Evolutionary conservation across 805 yeast species (phyloP).

Genomic region (Yarrowia sp.): DNA sequence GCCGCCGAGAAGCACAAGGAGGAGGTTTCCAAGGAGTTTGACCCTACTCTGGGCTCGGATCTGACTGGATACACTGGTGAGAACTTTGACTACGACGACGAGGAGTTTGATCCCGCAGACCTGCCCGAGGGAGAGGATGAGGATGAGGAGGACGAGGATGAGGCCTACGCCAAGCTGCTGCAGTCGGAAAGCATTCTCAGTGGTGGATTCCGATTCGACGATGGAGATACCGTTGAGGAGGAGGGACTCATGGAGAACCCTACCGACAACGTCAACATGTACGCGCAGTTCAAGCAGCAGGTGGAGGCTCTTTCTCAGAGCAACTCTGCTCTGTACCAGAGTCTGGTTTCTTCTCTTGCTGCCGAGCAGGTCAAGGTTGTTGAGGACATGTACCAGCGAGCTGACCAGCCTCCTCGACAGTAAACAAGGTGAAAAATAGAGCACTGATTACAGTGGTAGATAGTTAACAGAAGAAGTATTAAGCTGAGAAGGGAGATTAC

Average conservation of each 20-base stretch:
- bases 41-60: conserved; percentile 32
- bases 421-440: background rate
- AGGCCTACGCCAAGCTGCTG: conserved; percentile 41
- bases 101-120: conserved; percentile 35
- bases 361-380: conserved; percentile 41
- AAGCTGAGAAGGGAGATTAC: no score
- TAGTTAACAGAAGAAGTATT: background rate
- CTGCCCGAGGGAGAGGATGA: conserved; percentile 33
- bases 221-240: conserved; percentile 73
- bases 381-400: conserved; percentile 31
- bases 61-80: conserved; percentile 38
- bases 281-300: conserved; percentile 57
- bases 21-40: conserved; percentile 57
- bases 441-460: background rate
- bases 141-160: conserved; percentile 35
- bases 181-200: conserved; percentile 35
- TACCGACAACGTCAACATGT: conserved; percentile 72
- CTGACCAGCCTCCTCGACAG: conserved; percentile 1
- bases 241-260: conserved; percentile 78
- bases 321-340: conserved; percentile 49
- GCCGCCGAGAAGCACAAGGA: conserved; percentile 64
- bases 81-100: conserved; percentile 39
- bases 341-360: conserved; percentile 43
- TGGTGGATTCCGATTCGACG: conserved; percentile 44
- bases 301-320: conserved; percentile 48